Evolutionary conservation across 768 basidiomycete species (phyloP), one percentile per base, ranked within the genome.

Genomic region (Leccinum subtestaceum): DNA sequence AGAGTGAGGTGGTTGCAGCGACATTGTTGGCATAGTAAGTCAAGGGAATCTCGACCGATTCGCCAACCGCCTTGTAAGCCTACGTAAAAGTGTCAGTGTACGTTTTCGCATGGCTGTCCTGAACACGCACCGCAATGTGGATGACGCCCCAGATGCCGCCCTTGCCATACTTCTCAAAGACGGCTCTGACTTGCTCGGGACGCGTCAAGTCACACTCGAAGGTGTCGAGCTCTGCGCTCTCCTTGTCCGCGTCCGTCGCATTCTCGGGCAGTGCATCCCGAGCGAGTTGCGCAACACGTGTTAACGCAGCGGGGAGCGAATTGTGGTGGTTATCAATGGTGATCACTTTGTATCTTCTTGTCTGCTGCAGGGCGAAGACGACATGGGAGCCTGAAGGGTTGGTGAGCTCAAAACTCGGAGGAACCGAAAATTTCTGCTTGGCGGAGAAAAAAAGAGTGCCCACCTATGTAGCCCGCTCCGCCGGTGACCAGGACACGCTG

Each of bases 51-150:
- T 97, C 91, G 17, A 89, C 88, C 15, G 93, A 95, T 75, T 99
- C 97, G 46, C 97, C 97, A 51, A 99, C 97, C 19, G 95, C 94
- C 79, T 99, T 99, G 80, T 91, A 88, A 4, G 97, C 97, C 93
- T 95, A 52, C 52, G 67, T 34, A 61, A 58, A 59, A 36, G 25
- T 10, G 46, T 55, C 36, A 51, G 23, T 15, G 31, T 15, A 46
- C 29, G 46, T 17, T 19, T 23, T 49, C 38, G 46, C 56, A 15
- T 50, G 21, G 53, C 23, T 43, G 36, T 6, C 45, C 17, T 23
- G 21, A 56, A 45, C 58, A 83, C 89, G 70, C 66, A 94, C 93
- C 21, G 96, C 97, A 57, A 99, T 84, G 73, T 98, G 97, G 56
- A 99, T 80, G 23, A 98, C 93, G 53, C 95, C 97, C 92, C 94